Evolutionary conservation across 2,329 filamentous ascomycete species (phyloP), one percentile per base, ranked within the genome.

Genomic region (Colletotrichum kahawae): DNA sequence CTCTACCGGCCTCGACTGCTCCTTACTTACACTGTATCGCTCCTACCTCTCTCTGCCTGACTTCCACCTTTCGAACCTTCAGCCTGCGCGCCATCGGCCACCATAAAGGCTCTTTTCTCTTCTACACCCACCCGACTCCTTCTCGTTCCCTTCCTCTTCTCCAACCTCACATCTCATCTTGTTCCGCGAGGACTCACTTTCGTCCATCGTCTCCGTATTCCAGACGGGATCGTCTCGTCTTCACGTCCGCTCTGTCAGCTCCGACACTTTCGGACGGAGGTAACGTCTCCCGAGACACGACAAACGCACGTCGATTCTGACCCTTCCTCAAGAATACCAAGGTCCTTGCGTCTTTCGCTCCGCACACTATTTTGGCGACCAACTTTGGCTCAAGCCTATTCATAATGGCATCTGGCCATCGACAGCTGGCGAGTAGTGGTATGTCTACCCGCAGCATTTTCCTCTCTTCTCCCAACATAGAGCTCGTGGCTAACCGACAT

Each of bases 21-120:
- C 54, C 51, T 21, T 66, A 67, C 64, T 73, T 72, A 75, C 73
- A 72, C 72, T 72, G 69, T 75, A 73, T 73, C 56, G 43, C 33
- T 34, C 38, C 14, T 73, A 31, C 33, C 43, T 63, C 21, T 27
- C 67, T 29, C 69, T 64, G 51, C 48, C 73, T 68, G 62, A 36
- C 63, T 38, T 36, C 72, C 34, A 64, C 71, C 54, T 60, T 67
- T 56, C 31, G 18, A 71, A 74, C 60, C 36, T 71, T 62, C 38
- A 67, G 36, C 54, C 67, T 16, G n/a, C 34, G 43, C 16, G 16
- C 5, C 43, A 51, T 21, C n/a, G 63, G 31, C 56, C 14, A 51
- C 21, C 21, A 51, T 10, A 48, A 67, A 60, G 36, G 24, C 56
- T 36, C 31, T 16, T 24, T 62, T 36, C 7, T 13, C 21, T 62